These are phyloP conservation scores for Malassezia equina DNA, from an alignment of 1,284 basidiomycete genomes.

Conservation along the genomic window DNA sequence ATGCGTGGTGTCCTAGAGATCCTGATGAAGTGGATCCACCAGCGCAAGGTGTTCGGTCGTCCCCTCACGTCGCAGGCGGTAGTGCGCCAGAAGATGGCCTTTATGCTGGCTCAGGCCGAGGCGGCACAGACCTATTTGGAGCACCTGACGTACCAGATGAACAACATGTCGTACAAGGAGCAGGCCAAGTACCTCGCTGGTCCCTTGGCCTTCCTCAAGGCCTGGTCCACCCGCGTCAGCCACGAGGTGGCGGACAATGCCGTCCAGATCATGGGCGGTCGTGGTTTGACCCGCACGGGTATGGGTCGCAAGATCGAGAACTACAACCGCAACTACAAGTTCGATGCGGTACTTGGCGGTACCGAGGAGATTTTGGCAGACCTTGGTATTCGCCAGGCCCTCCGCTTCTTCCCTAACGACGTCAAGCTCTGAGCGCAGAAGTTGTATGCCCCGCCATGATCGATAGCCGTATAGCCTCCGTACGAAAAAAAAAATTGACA, in stretches of 20 bases:
- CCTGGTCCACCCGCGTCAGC: conserved; percentile 42
- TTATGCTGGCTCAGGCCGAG: conserved; percentile 74
- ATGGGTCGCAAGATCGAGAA: conserved; percentile 55
- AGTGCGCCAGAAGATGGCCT: conserved; percentile 70
- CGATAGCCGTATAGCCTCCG: not conserved
- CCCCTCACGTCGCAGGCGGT: conserved; percentile 72
- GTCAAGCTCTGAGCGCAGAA: conserved; percentile 22
- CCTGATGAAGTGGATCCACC: conserved; percentile 43
- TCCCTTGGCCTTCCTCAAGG: conserved; percentile 66
- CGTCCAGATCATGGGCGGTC: conserved; percentile 64
- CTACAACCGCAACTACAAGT: conserved; percentile 62
- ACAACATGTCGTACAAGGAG: conserved; percentile 63
- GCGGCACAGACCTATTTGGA: conserved; percentile 80
- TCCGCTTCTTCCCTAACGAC: conserved; percentile 42
- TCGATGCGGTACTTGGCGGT: conserved; percentile 52
- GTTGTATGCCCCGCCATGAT: not conserved
- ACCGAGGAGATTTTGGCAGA: conserved; percentile 52
- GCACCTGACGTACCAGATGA: conserved; percentile 81
- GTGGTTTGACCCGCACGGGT: conserved; percentile 57
- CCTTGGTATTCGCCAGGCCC: conserved; percentile 53
- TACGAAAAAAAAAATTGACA: not conserved
- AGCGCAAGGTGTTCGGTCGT: conserved; percentile 48
- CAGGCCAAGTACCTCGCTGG: conserved; percentile 56
- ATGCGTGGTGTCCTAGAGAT: conserved; percentile 38
- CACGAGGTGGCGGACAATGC: conserved; percentile 60